These are phyloP conservation scores for Geopyxis carbonaria DNA, from an alignment of 495 filamentous ascomycete species.

Conservation along the genomic window DNA sequence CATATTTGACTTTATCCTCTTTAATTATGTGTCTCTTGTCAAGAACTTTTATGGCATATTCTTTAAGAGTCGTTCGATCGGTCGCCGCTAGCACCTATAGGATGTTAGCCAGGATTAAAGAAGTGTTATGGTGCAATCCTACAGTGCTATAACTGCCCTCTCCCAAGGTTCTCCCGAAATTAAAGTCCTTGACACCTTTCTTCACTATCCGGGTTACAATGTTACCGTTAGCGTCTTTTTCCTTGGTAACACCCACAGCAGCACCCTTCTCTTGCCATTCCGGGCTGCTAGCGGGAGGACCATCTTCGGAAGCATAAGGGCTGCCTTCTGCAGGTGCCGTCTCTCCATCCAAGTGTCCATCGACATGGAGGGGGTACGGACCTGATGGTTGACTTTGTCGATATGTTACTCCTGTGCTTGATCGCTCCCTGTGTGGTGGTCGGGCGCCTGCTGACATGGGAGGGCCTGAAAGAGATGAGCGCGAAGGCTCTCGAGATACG, in stretches of 20 bases:
- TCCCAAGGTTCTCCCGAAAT: conserved; percentile 77
- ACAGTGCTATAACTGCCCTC: conserved; percentile 99
- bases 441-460: conserved; percentile 8
- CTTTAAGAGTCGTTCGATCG: conserved; percentile 83
- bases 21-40: conserved; percentile 99
- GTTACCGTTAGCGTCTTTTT: conserved; percentile 67
- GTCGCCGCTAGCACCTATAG: conserved; percentile 54
- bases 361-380: conserved; percentile 44
- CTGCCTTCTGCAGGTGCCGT: conserved; percentile 28
- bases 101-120: background rate
- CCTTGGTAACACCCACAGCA: conserved; percentile 57
- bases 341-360: no score
- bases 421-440: conserved; percentile 18
- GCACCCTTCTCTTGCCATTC: conserved; percentile 94
- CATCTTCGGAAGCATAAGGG: conserved; percentile 29
- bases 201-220: conserved; percentile 71
- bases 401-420: conserved; percentile 24
- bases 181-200: conserved; percentile 94
- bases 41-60: conserved; percentile 96
- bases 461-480: conserved; percentile 18
- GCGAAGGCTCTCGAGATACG: conserved; percentile 24
- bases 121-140: conserved; percentile 8
- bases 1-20: conserved; percentile 99
- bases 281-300: conserved; percentile 54
- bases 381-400: conserved; percentile 28